These are phyloP conservation scores for Fusarium goolgardi DNA, from an alignment of 2,329 filamentous ascomycete species.

Conservation along the genomic window DNA sequence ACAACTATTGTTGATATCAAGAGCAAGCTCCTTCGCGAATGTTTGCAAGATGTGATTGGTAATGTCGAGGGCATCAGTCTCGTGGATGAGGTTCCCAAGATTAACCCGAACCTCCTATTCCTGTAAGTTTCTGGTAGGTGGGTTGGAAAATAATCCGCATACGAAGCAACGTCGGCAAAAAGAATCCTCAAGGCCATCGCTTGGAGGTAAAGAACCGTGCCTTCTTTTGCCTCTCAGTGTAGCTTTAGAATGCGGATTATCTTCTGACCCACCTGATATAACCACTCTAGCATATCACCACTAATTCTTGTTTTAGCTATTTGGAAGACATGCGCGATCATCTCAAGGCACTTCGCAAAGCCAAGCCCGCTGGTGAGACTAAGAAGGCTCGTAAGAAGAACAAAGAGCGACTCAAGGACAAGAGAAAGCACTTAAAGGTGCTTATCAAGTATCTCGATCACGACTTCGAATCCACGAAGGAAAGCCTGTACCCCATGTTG, in stretches of 20 bases:
- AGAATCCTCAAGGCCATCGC: no score
- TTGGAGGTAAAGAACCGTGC: no score
- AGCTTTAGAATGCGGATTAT: no score
- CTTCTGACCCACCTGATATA: not conserved
- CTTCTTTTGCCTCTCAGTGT: no score
- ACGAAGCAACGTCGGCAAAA: no score
- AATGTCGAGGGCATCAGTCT: slow-evolving; percentile 70
- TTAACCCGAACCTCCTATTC: slow-evolving; percentile 78
- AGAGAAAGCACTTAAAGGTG: slow-evolving; percentile 75
- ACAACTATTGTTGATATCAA: slow-evolving; percentile 83
- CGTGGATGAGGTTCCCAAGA: slow-evolving; percentile 80
- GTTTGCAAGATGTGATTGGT: slow-evolving; percentile 57
- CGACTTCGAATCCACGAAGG: slow-evolving; percentile 82
- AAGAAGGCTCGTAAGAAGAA: slow-evolving; percentile 71
- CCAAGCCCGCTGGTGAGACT: slow-evolving; percentile 59
- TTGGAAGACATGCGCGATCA: slow-evolving; percentile 78
- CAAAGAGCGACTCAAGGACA: slow-evolving; percentile 66
- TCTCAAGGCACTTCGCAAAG: slow-evolving; percentile 72
- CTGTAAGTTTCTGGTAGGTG: slow-evolving; percentile 55
- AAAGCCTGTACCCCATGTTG: slow-evolving; percentile 81
- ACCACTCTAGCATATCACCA: no score
- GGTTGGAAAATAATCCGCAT: no score
- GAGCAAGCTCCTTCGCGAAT: slow-evolving; percentile 80
- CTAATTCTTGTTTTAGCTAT: slow-evolving; percentile 64
- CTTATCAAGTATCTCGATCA: slow-evolving; percentile 81